phyloP scores from a whole-genome alignment of 2,329 filamentous ascomycete genomes.

The Ophiostoma populinum region DNA sequence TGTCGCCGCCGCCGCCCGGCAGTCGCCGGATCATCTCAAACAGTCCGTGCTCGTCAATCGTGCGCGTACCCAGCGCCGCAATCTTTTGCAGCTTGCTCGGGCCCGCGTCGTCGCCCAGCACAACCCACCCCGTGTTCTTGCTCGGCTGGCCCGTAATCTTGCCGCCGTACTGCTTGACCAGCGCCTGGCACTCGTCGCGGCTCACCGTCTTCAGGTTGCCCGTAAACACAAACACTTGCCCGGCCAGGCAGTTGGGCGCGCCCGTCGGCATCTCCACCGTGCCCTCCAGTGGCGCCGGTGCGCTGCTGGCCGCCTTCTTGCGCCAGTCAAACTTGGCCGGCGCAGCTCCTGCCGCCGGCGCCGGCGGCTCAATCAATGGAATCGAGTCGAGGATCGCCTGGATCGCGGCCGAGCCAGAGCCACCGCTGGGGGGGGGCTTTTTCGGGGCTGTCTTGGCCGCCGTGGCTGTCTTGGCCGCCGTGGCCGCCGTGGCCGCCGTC shows the following conservation, averaged over 20 bases:
- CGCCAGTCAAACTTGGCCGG: slow-evolving; percentile 63
- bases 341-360: slow-evolving; percentile 59
- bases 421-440: slow-evolving; percentile 35
- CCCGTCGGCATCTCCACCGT: slow-evolving; percentile 62
- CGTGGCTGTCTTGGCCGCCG: slow-evolving; percentile 4
- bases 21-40: slow-evolving; percentile 69
- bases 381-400: slow-evolving; percentile 81
- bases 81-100: slow-evolving; percentile 89
- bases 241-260: slow-evolving; percentile 74
- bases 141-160: slow-evolving; percentile 77
- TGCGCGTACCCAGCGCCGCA: slow-evolving; percentile 60
- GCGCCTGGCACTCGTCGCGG: slow-evolving; percentile 65
- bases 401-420: too few relatives aligned
- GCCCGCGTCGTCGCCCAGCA: slow-evolving; percentile 79
- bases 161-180: slow-evolving; percentile 88
- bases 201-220: slow-evolving; percentile 66
- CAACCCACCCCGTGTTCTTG: slow-evolving; percentile 84
- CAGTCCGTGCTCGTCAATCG: slow-evolving; percentile 83
- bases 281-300: slow-evolving; percentile 45
- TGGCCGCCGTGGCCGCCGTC: slow-evolving; percentile 4
- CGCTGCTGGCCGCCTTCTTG: slow-evolving; percentile 40
- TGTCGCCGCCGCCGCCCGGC: slow-evolving; percentile 72
- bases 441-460: slow-evolving; percentile 16
- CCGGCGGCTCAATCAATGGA: slow-evolving; percentile 64
- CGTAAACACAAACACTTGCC: slow-evolving; percentile 88